Conservation (phyloP, 2,329 filamentous ascomycete genomes). For the Fusarium sp. region DNA sequence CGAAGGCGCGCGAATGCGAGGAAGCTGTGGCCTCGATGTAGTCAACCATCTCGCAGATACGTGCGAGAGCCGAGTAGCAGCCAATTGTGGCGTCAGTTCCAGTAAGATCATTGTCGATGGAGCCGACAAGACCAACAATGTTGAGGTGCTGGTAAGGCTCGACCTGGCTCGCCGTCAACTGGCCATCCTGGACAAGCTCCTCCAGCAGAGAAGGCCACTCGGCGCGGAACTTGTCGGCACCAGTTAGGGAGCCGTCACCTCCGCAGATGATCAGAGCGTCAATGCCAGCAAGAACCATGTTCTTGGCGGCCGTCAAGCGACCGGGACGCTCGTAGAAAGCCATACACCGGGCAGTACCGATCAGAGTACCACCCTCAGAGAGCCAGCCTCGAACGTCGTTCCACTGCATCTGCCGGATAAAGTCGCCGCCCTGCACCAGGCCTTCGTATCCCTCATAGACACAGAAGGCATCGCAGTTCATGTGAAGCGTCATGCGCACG, state of each 20-base stretch:
- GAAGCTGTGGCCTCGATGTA: constrained; percentile 95
- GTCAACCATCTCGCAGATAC: constrained; percentile 96
- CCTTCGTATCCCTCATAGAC: constrained; percentile 97
- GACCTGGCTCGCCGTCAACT: constrained; percentile 78
- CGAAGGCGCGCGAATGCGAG: constrained; percentile 95
- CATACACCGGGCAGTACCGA: constrained; percentile 94
- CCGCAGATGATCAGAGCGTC: constrained; percentile 97
- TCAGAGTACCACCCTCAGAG: constrained; percentile 93
- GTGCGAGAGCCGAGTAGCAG: constrained; percentile 90
- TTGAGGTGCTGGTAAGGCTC: constrained; percentile 87
- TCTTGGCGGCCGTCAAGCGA: constrained; percentile 87
- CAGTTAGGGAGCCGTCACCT: constrained; percentile 95
- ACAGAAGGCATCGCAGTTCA: constrained; percentile 82
- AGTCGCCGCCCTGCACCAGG: constrained; percentile 86
- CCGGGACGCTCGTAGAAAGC: constrained; percentile 91
- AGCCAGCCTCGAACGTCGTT: constrained; percentile 95
- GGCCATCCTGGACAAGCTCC: constrained; percentile 81
- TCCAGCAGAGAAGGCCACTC: constrained; percentile 92
- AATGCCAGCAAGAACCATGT: constrained; percentile 92
- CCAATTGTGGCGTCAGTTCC: constrained; percentile 98
- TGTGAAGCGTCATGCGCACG: constrained; percentile 89
- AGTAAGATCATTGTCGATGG: constrained; percentile 98
- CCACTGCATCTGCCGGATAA: constrained; percentile 91
- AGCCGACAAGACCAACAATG: constrained; percentile 95
- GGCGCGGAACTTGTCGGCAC: constrained; percentile 90